Conservation (phyloP, 2,329 filamentous ascomycete species). For the Fusarium veterinarium region DNA sequence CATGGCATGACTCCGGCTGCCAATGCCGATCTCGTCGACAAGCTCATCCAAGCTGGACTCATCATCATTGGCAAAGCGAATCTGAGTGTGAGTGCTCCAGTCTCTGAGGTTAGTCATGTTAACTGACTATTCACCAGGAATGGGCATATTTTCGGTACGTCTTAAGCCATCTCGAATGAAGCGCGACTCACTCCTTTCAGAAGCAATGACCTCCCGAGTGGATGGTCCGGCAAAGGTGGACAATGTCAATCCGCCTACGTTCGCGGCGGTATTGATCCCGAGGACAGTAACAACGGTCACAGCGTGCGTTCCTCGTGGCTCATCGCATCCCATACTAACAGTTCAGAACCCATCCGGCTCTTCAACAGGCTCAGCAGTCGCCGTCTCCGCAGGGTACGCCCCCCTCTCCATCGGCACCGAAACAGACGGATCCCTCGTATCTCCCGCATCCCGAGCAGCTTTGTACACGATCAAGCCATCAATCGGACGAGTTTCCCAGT, state of each 20-base stretch:
- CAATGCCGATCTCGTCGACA: not conserved
- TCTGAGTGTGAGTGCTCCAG: not conserved
- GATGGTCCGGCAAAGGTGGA: not conserved
- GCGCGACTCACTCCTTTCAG: not conserved
- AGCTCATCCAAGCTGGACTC: not conserved
- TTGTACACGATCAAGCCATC: conserved; percentile 46
- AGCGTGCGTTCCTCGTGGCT: not conserved
- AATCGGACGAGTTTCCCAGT: not conserved
- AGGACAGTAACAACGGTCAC: not conserved
- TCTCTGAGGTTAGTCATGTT: too few species aligned
- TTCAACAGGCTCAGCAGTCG: conserved; percentile 50
- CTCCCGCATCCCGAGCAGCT: conserved; percentile 32
- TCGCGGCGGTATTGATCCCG: conserved; percentile 14
- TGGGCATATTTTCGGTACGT: not conserved
- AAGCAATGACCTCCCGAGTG: conserved; percentile 27
- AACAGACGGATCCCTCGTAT: conserved; percentile 48
- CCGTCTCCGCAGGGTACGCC: conserved; percentile 46
- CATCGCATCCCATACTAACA: not conserved
- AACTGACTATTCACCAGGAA: not conserved
- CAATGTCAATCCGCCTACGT: conserved; percentile 43
- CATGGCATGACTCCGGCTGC: not conserved
- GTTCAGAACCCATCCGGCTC: conserved; percentile 47
- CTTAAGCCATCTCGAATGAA: not conserved
- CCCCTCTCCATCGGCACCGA: conserved; percentile 50
- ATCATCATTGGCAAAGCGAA: not conserved